Percentiles rank a stretch among this genome's conserved stretches.
Evolutionary conservation across 2,329 filamentous ascomycete species (phyloP).

Genomic region (Aspergillus sp.): DNA sequence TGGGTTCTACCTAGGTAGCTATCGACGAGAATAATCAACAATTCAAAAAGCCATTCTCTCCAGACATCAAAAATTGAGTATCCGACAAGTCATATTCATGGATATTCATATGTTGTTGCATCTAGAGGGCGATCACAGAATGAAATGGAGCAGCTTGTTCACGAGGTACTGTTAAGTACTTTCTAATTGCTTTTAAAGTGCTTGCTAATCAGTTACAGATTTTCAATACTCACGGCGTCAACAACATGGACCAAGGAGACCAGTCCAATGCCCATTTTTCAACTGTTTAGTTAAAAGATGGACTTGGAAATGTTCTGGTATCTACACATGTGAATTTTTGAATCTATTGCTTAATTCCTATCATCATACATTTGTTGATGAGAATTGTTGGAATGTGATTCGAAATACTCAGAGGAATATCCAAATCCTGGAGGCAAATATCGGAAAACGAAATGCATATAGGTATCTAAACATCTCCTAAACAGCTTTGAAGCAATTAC

Average conservation of each 20-base stretch:
- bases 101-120: conserved; percentile 1
- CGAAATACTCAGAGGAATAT: neutral
- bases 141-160: conserved; percentile 1
- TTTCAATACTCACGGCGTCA: neutral
- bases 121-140: neutral
- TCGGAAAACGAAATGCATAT: neutral
- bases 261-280: neutral
- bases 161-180: neutral
- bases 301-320: conserved; percentile 1
- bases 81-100: neutral
- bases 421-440: neutral
- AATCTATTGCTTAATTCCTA: neutral
- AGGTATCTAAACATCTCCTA: neutral
- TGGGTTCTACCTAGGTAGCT: too few relatives aligned
- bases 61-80: neutral
- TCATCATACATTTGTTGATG: neutral
- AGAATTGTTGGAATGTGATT: neutral
- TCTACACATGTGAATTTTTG: neutral
- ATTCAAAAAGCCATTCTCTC: neutral
- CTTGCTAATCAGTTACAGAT: neutral
- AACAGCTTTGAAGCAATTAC: neutral
- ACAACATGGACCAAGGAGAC: neutral
- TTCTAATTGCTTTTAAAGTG: conserved; percentile 1
- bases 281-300: neutral
- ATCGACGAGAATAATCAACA: too few relatives aligned